Evolutionary conservation across 768 basidiomycete species (phyloP).

Genomic region (Asterophora parasitica): DNA sequence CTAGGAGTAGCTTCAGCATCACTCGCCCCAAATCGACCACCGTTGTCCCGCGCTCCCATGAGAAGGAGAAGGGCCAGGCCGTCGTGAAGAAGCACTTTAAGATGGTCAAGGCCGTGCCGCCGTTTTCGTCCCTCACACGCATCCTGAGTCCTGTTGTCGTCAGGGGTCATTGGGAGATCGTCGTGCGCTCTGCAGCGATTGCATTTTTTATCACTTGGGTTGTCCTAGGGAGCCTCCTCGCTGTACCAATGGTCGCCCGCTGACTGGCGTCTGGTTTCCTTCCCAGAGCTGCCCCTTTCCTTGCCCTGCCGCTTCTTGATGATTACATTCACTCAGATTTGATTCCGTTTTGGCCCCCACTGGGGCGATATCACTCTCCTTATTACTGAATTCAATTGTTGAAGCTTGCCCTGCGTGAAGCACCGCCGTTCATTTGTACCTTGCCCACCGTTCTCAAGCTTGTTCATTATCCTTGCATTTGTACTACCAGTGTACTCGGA

Average conservation of each 20-base stretch:
- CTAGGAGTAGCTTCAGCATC: constrained; percentile 17
- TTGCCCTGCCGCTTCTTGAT: background rate
- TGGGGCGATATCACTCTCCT: background rate
- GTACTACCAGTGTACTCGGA: background rate
- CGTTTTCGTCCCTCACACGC: constrained; percentile 68
- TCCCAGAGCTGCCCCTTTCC: background rate
- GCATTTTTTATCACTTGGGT: constrained; percentile 42
- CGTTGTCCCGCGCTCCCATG: constrained; percentile 13
- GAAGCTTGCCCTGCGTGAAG: background rate
- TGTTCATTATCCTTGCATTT: constrained; percentile 1
- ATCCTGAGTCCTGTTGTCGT: constrained; percentile 66
- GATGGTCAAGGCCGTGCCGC: constrained; percentile 53
- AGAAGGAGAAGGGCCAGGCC: constrained; percentile 15
- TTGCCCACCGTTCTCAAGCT: constrained; percentile 2
- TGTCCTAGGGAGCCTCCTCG: constrained; percentile 37
- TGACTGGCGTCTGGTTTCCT: background rate
- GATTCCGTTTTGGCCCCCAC: too few species aligned
- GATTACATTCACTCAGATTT: background rate
- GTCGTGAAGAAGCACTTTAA: constrained; percentile 37
- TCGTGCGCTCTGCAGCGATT: constrained; percentile 51
- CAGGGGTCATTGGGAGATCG: constrained; percentile 85
- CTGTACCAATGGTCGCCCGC: constrained; percentile 13
- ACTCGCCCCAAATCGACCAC: constrained; percentile 2
- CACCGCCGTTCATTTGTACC: constrained; percentile 7
- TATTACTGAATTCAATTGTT: background rate